phyloP scores from a whole-genome alignment of 345 rosid species.

The Gossypioides kirkii region DNA sequence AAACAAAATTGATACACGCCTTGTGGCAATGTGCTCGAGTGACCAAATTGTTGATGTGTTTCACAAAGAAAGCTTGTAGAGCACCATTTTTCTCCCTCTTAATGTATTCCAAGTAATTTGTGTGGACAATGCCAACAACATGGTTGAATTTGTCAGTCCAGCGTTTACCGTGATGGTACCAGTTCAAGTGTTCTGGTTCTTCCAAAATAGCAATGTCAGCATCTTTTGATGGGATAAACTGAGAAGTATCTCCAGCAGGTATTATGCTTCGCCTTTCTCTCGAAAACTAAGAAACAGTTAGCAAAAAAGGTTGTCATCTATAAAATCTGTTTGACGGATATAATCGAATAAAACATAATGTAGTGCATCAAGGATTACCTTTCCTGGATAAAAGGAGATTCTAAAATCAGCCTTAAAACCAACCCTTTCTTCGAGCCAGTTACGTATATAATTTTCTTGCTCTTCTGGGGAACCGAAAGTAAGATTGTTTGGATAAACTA shows the following conservation, averaged over 20 bases:
- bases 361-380: slow-evolving; percentile 43
- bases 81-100: slow-evolving; percentile 96
- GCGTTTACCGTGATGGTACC: slow-evolving; percentile 96
- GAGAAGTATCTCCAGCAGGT: slow-evolving; percentile 95
- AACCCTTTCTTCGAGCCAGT: slow-evolving; percentile 90
- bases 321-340: not conserved
- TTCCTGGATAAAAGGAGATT: slow-evolving; percentile 97
- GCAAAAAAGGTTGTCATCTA: slow-evolving; percentile 17
- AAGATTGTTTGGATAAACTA: slow-evolving; percentile 80
- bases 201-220: slow-evolving; percentile 93
- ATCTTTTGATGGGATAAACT: slow-evolving; percentile 75
- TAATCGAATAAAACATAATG: slow-evolving; percentile 2
- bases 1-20: slow-evolving; percentile 33
- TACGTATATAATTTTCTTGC: slow-evolving; percentile 86
- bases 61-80: slow-evolving; percentile 90
- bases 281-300: slow-evolving; percentile 52
- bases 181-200: slow-evolving; percentile 95
- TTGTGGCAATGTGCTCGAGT: slow-evolving; percentile 84
- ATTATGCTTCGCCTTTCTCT: slow-evolving; percentile 91
- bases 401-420: slow-evolving; percentile 88
- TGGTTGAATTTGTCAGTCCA: slow-evolving; percentile 97
- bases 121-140: slow-evolving; percentile 94
- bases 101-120: slow-evolving; percentile 96
- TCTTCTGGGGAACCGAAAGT: slow-evolving; percentile 92
- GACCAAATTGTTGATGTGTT: slow-evolving; percentile 90